phyloP scores from a whole-genome alignment of 2,329 filamentous ascomycete genomes.

The Cladosporium sp. region DNA sequence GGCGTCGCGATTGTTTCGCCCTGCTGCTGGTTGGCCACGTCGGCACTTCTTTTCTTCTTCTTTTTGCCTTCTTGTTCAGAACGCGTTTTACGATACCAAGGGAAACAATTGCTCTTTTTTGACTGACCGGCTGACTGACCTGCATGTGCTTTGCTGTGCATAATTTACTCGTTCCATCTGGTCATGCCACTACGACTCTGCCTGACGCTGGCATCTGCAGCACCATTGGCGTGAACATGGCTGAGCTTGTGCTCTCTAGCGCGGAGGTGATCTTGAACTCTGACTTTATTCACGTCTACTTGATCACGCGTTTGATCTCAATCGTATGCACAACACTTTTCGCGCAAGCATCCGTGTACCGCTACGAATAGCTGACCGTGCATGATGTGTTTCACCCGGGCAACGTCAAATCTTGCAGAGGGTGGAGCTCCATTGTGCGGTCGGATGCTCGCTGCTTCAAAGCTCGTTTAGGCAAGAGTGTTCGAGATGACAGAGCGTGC shows the following conservation, averaged over 20 bases:
- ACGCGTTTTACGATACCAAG: constrained; percentile 10
- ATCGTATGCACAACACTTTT: background rate
- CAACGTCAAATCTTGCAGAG: background rate
- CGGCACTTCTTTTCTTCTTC: background rate
- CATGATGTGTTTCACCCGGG: background rate
- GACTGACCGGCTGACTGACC: background rate
- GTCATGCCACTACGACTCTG: too few relatives aligned
- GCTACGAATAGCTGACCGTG: background rate
- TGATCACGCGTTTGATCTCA: background rate
- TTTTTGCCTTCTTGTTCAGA: background rate
- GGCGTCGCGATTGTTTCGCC: background rate
- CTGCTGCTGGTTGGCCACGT: constrained; percentile 2
- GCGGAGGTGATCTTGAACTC: too few relatives aligned
- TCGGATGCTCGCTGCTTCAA: background rate
- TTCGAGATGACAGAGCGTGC: background rate
- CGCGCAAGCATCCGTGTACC: background rate
- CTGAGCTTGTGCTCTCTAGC: too few relatives aligned
- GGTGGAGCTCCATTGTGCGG: background rate
- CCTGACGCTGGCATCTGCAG: too few relatives aligned
- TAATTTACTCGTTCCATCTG: background rate
- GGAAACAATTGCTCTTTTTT: background rate
- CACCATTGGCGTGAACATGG: too few relatives aligned
- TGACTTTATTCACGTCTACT: too few relatives aligned
- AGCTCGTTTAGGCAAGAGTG: background rate
- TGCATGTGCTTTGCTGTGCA: too few relatives aligned